These are phyloP conservation scores for Triticum dicoccoides DNA, from an alignment of 176 grass and related monocot genomes.

Conservation along the genomic window DNA sequence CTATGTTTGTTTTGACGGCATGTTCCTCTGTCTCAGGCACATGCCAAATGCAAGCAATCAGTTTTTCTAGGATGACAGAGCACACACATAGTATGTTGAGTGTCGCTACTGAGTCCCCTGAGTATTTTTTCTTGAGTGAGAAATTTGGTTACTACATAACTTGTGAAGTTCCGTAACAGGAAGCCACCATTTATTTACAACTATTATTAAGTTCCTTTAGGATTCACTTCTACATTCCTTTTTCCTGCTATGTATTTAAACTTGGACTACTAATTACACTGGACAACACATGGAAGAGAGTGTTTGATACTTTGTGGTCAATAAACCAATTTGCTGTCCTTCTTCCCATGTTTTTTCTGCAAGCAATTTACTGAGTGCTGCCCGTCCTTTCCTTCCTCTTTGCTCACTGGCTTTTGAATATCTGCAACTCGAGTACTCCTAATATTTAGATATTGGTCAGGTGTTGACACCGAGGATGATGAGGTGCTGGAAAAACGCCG, in stretches of 20 bases:
- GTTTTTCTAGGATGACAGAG: neutral
- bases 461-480: neutral
- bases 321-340: neutral
- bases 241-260: neutral
- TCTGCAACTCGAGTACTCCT: neutral
- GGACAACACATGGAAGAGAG: neutral
- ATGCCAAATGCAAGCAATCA: neutral
- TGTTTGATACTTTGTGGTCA: neutral
- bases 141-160: neutral
- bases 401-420: neutral
- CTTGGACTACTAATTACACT: neutral
- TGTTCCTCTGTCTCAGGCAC: neutral
- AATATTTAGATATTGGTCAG: neutral
- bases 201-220: neutral
- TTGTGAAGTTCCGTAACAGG: neutral
- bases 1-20: neutral
- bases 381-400: neutral
- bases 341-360: neutral
- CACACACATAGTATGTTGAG: neutral
- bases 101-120: neutral
- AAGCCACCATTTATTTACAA: neutral
- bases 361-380: neutral
- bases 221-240: neutral
- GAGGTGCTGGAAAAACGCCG: neutral
- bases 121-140: neutral